Percentiles rank a stretch among this genome's conserved stretches.
Conservation (phyloP, 352 stramenopile genomes). For the Plasmopara muralis region DNA sequence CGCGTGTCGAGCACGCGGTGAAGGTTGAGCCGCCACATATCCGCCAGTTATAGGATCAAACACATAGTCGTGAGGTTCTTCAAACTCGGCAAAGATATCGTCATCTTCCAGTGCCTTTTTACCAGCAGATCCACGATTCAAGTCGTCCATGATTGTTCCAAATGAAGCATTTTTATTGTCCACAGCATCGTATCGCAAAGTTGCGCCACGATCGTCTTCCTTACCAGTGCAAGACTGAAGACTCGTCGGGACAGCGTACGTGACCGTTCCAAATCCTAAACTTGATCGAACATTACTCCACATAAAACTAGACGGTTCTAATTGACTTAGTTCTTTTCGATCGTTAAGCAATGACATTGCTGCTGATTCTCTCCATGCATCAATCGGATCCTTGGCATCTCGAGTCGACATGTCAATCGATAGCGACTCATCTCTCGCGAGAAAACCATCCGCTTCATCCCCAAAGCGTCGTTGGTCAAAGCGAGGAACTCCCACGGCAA, state of each 20-base stretch:
- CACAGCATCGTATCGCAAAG: constrained; percentile 8
- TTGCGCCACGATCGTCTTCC: constrained; percentile 5
- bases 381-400: constrained; percentile 9
- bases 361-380: constrained; percentile 19
- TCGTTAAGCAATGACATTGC: constrained; percentile 17
- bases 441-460: constrained; percentile 26
- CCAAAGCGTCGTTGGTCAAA: constrained; percentile 38
- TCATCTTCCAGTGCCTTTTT: constrained; percentile 24
- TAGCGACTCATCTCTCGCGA: constrained; percentile 4
- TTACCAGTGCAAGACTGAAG: constrained; percentile 16
- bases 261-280: constrained; percentile 22
- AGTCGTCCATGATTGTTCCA: constrained; percentile 61
- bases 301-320: constrained; percentile 20
- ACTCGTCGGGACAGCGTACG: constrained; percentile 40
- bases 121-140: constrained; percentile 21
- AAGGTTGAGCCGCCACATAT: constrained; percentile 37
- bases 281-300: constrained; percentile 33
- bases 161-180: constrained; percentile 3
- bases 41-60: constrained; percentile 51
- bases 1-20: constrained; percentile 4
- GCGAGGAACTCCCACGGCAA: constrained; percentile 35
- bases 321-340: constrained; percentile 9
- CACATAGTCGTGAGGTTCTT: constrained; percentile 69
- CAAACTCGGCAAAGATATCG: constrained; percentile 71
- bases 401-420: background rate